Base-by-base conservation (phyloP, 164 flowering plant genomes). In the Santalum album region DNA sequence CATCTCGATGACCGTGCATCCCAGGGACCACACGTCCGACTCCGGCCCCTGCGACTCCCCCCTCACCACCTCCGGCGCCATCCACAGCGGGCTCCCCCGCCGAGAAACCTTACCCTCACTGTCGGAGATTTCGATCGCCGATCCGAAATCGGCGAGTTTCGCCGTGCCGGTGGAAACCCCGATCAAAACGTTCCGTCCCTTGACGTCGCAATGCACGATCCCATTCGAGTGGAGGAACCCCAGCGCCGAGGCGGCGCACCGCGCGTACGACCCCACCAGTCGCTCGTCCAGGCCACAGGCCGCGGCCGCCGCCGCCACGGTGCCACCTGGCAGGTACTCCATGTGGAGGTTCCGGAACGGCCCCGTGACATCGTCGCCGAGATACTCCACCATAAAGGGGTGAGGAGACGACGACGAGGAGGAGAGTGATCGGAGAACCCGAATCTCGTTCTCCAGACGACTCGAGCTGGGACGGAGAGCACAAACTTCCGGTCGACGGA, bases 131-230 rank as follows among this genome's bases (percentile, higher is more conserved):
- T 42, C 40, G 39, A 44, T 53, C 24, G 87, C 86, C 5, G 91
- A 72, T 0, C 96, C 96, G 49, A 89, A 86, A 59, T 89, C 96
- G 12, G 84, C 88, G 6, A 89, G 82, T 68, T 82, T 89, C 6
- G 72, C 83, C 7, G 54, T 25, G n/a, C 72, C 70, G 1, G 27
- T 40, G 7, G 38, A 49, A 40, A 57, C 53, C 1, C 78, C 79
- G 14, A 82, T 59, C 12, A 89, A 60, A 1, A 84, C 69, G 51
- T 89, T 89, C 57, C 48, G 67, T 2, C 91, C 89, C 55, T 89
- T 89, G 6, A 89, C 79, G 54, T 89, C 96, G 53, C 95, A 84
- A 67, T 89, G 96, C 1, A 78, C 80, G 24, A 86, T 57, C 29
- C 80, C 78, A 9, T 21, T 45, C 0, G 75, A 56, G 67, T 89